Base-by-base conservation (phyloP, 1,284 basidiomycete species). In the Boletus sp. region DNA sequence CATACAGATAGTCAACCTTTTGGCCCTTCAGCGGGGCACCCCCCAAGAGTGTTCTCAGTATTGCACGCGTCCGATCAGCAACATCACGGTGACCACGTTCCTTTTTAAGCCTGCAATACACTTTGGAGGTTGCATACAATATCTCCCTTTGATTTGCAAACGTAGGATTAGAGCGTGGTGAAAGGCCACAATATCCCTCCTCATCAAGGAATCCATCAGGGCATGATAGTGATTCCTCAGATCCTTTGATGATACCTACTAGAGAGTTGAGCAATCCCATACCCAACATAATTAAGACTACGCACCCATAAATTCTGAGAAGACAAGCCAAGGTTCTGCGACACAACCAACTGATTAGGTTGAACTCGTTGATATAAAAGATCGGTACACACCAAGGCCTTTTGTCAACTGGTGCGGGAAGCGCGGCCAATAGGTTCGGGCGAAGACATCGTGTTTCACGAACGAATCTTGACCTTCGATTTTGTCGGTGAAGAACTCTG, bases 221-320 rank as follows among this genome's bases (percentile, higher is more conserved):
- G 36, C 61, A 66, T 0, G 60, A 56, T 16, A 84, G 61, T 0
- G 85, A 73, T 37, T 73, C 68, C 64, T 88, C 85, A 0, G 84
- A 85, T 1, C 89, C 88, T 64, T 84, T 83, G 65, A 91, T 86
- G 2, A 88, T 80, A 29, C 88, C 87, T 87, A 42, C 7, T 45
- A 45, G 18, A 31, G 36, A 48, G 48, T 35, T 60, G 46, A 39
- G 53, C 18, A 5, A 37, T 29, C 35, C 29, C 0, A 20, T 39
- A 29, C 11, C 6, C 6, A 18, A 11, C 7, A 48, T 43, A 24
- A 3, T 20, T 18, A 39, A 41, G 15, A 20, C 33, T 13, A 64
- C 68, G 18, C 59, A 82, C 86, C 87, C 63, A 90, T 78, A 44
- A 91, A 76, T 62, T 91, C 88, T n/a, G 79, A 83, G 63, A 83